Evolutionary conservation across 805 yeast species (phyloP).

Genomic region (Komagataella mondaviorum): DNA sequence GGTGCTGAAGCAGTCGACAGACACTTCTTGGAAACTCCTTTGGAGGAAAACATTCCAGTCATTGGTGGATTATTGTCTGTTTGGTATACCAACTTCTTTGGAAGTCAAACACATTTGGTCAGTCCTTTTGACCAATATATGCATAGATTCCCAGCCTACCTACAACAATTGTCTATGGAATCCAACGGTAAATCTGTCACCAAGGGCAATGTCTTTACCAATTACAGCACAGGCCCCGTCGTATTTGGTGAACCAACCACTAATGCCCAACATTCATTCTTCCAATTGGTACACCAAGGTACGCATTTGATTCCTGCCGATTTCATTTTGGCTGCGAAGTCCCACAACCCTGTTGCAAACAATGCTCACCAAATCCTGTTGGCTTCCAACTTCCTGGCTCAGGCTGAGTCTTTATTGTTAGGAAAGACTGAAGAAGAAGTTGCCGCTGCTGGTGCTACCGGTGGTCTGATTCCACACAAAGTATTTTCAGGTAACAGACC

Average conservation of each 20-base stretch:
- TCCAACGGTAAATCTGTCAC: conserved; percentile 97
- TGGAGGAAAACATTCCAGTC: conserved; percentile 85
- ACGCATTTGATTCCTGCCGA: conserved; percentile 95
- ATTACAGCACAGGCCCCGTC: conserved; percentile 92
- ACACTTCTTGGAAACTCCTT: conserved; percentile 75
- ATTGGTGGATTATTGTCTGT: conserved; percentile 88
- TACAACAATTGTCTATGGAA: conserved; percentile 98
- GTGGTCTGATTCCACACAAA: conserved; percentile 86
- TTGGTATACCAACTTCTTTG: conserved; percentile 98
- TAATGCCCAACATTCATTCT: conserved; percentile 97
- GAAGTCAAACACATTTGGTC: conserved; percentile 96
- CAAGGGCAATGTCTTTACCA: conserved; percentile 80
- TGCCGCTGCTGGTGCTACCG: conserved; percentile 79
- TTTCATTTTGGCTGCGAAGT: conserved; percentile 91
- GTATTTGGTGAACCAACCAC: conserved; percentile 98
- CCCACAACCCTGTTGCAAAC: conserved; percentile 92
- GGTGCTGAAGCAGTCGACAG: conserved; percentile 98
- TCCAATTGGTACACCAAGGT: conserved; percentile 99
- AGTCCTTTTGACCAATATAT: conserved; percentile 98
- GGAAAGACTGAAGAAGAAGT: conserved; percentile 84
- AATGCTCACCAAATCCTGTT: conserved; percentile 95
- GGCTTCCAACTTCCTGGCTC: conserved; percentile 98
- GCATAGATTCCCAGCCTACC: conserved; percentile 98
- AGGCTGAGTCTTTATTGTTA: conserved; percentile 93
- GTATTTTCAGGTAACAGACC: conserved; percentile 97